These are phyloP conservation scores for Saturnispora halmiae DNA, from an alignment of 805 yeast genomes.

Conservation along the genomic window DNA sequence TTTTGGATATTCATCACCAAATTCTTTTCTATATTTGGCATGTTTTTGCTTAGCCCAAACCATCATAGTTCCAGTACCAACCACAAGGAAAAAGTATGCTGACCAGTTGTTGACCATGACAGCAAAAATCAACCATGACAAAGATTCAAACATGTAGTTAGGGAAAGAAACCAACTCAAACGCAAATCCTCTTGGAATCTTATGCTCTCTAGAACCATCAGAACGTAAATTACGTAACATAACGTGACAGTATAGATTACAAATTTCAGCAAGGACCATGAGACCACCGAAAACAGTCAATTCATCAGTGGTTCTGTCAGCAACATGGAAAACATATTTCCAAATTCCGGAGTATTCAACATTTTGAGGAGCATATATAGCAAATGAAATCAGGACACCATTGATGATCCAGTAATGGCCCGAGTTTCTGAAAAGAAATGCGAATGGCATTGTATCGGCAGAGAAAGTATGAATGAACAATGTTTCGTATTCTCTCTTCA, in stretches of 20 bases:
- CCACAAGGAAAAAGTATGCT: conserved; percentile 58
- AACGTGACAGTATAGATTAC: conserved; percentile 66
- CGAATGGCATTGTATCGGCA: conserved; percentile 83
- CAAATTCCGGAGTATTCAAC: conserved; percentile 17
- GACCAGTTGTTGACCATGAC: conserved; percentile 71
- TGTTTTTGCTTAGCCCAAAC: conserved; percentile 89
- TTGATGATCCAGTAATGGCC: conserved; percentile 89
- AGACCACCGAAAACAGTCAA: conserved; percentile 31
- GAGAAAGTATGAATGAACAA: conserved; percentile 78
- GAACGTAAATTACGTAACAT: conserved; percentile 53
- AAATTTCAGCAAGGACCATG: conserved; percentile 55
- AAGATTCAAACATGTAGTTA: conserved; percentile 81
- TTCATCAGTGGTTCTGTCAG: conserved; percentile 29
- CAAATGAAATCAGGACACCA: conserved; percentile 41
- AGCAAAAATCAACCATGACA: conserved; percentile 66
- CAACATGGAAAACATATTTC: conserved; percentile 36
- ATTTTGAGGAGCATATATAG: conserved; percentile 26
- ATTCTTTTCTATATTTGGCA: conserved; percentile 51
- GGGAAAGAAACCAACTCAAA: conserved; percentile 82
- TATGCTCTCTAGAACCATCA: conserved; percentile 48
- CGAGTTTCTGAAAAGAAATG: conserved; percentile 80
- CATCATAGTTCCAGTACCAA: conserved; percentile 78
- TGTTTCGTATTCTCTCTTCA: conserved; percentile 86
- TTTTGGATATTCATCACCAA: conserved; percentile 72
- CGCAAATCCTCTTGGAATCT: conserved; percentile 76